These are phyloP conservation scores for Alternaria sp. DNA, from an alignment of 2,329 filamentous ascomycete species.

Conservation along the genomic window DNA sequence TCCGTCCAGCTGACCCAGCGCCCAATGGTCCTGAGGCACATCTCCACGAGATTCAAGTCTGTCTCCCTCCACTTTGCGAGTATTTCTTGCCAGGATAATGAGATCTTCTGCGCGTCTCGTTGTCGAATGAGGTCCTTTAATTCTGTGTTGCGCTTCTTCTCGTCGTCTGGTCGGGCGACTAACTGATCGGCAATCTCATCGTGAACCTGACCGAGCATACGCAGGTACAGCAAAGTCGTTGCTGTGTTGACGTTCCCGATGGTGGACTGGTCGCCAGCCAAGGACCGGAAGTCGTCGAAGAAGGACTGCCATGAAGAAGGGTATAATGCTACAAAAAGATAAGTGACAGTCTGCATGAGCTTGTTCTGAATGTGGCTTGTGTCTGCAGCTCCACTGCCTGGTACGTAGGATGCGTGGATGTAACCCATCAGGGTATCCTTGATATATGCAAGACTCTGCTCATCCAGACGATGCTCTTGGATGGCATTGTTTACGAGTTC, in stretches of 20 bases:
- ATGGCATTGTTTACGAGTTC: constrained; percentile 94
- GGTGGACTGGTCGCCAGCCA: constrained; percentile 71
- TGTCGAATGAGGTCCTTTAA: constrained; percentile 90
- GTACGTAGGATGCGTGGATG: constrained; percentile 76
- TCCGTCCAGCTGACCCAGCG: constrained; percentile 99
- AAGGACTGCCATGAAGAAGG: constrained; percentile 86
- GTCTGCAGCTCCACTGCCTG: constrained; percentile 68
- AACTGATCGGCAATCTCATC: constrained; percentile 97
- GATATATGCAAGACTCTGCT: constrained; percentile 74
- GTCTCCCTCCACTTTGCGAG: constrained; percentile 76
- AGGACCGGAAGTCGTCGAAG: constrained; percentile 84
- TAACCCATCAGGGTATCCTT: constrained; percentile 85
- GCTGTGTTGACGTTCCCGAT: constrained; percentile 71
- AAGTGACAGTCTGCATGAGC: constrained; percentile 93
- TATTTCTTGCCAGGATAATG: constrained; percentile 90
- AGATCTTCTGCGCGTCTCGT: constrained; percentile 88
- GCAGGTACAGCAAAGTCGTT: constrained; percentile 86
- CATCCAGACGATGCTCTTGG: constrained; percentile 78
- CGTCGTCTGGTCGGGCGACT: constrained; percentile 76
- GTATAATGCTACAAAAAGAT: constrained; percentile 89
- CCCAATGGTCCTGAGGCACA: constrained; percentile 89
- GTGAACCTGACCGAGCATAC: constrained; percentile 87
- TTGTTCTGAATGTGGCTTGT: constrained; percentile 89
- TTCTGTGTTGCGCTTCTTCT: constrained; percentile 85
- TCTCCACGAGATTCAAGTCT: constrained; percentile 77